Evolutionary conservation across 257 asterid genomes (phyloP).

Genomic region (Solanum medicagineum): DNA sequence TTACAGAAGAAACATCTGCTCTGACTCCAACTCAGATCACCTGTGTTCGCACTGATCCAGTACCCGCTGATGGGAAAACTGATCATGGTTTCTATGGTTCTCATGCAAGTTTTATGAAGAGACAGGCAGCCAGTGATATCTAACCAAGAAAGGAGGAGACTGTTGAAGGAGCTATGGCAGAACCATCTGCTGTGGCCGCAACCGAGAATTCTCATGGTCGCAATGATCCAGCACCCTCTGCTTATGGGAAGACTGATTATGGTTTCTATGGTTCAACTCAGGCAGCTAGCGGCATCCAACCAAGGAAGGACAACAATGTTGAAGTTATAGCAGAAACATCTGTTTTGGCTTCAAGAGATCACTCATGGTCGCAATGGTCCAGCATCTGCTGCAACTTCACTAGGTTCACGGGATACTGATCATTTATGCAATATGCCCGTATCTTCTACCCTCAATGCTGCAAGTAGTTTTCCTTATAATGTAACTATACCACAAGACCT

Average conservation of each 20-base stretch:
- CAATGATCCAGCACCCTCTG: background rate
- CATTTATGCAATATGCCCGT: background rate
- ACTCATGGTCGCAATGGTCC: slow-evolving; percentile 4
- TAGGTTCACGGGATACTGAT: slow-evolving; percentile 12
- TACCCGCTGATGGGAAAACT: slow-evolving; percentile 1
- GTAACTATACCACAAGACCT: slow-evolving; percentile 9
- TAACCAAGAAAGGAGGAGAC: slow-evolving; percentile 8
- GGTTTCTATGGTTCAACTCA: slow-evolving; percentile 26
- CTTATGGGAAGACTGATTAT: slow-evolving; percentile 40
- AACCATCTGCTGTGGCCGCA: background rate
- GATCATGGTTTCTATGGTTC: slow-evolving; percentile 46
- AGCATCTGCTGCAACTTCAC: background rate
- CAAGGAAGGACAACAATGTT: slow-evolving; percentile 1
- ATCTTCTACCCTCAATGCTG: slow-evolving; percentile 9
- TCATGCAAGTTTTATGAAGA: slow-evolving; percentile 4
- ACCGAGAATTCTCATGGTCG: slow-evolving; percentile 3
- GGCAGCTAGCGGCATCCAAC: slow-evolving; percentile 8
- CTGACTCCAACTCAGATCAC: slow-evolving; percentile 12
- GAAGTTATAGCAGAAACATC: slow-evolving; percentile 5
- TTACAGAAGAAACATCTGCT: background rate
- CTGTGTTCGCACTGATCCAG: background rate
- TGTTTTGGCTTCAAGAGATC: slow-evolving; percentile 11
- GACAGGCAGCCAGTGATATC: slow-evolving; percentile 7
- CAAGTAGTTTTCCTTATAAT: slow-evolving; percentile 16
- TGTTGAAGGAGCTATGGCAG: slow-evolving; percentile 7